These are phyloP conservation scores for Scenedesmus sp. DNA, from an alignment of 163 green algal species.

Conservation along the genomic window DNA sequence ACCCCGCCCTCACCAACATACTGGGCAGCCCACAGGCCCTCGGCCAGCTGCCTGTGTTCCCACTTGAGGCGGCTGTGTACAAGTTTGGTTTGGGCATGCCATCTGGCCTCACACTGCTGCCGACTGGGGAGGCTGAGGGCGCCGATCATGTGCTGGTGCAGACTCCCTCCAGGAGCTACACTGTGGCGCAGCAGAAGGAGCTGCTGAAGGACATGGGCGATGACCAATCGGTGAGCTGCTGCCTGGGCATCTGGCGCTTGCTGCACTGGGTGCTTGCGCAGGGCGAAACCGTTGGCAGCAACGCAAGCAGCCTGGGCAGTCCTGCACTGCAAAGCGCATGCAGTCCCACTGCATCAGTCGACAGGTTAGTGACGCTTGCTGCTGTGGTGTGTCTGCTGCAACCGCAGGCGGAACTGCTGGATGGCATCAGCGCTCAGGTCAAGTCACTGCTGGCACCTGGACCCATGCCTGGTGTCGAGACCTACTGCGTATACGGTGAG, in stretches of 20 bases:
- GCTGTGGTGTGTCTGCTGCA: slow-evolving; percentile 20
- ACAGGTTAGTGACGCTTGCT: neutral
- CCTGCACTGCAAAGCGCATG: neutral
- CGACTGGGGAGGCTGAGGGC: neutral
- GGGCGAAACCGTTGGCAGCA: neutral
- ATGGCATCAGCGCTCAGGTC: neutral
- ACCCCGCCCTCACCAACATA: neutral
- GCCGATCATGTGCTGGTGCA: neutral
- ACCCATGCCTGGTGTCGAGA: neutral
- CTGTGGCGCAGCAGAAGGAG: neutral
- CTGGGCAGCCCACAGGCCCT: neutral
- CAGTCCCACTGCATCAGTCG: slow-evolving; percentile 20
- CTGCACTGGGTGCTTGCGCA: neutral
- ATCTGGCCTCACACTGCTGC: neutral
- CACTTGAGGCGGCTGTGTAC: neutral
- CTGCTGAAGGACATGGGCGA: neutral
- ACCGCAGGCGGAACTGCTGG: neutral
- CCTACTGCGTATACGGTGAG: slow-evolving; percentile 12
- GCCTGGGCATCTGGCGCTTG: neutral
- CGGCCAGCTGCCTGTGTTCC: neutral
- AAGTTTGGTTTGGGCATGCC: slow-evolving; percentile 4
- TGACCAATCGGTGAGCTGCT: neutral
- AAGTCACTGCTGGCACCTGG: neutral
- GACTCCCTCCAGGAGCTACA: neutral
- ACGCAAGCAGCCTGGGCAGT: neutral